Evolutionary conservation across 192 early-diverging fungal species (phyloP), one percentile per base, ranked within the genome.

Genomic region (Coemansia sp.): DNA sequence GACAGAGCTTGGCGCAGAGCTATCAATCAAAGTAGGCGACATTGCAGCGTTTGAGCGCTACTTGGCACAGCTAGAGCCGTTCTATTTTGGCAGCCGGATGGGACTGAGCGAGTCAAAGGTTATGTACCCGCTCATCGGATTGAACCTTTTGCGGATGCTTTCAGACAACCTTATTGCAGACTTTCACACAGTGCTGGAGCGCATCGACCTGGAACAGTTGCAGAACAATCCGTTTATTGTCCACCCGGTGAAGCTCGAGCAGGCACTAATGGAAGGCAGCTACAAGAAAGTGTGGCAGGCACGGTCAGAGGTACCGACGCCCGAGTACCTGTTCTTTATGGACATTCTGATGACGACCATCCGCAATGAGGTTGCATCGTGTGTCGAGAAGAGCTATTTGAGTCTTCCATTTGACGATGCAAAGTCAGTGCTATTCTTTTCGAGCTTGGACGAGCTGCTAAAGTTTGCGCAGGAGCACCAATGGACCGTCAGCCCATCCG

Each of bases 211-310:
- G 16, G 85, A 90, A 27, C 89, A 93, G 71, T 74, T 96, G 14
- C 83, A 86, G 45, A 81, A 71, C 62, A 96, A 94, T 75, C 71
- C 87, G 32, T 93, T 88, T 59, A 94, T 98, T 71, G 89, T 90
- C 59, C 93, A 96, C 67, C 92, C 96, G 2, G 83, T 98, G 51
- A 86, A 93, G 75, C 83, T 98, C 57, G 96, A 98, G 78, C 96
- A 97, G 82, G 92, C 89, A 49, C 77, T 98, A 69, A 98, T 97
- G 95, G 96, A 97, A 73, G 95, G 96, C 19, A 92, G 88, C 68
- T 98, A 97, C 78, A 97, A 96, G 78, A 90, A 92, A 63, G 94
- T 98, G 41, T 97, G 95, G 95, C 90, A 92, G 74, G 85, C 89
- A 61, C 83, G 95, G 78, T 73, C 83, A 14, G 89, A 93, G 61